Conservation (phyloP, 768 basidiomycete genomes). For the Gelatoporia subvermispora region DNA sequence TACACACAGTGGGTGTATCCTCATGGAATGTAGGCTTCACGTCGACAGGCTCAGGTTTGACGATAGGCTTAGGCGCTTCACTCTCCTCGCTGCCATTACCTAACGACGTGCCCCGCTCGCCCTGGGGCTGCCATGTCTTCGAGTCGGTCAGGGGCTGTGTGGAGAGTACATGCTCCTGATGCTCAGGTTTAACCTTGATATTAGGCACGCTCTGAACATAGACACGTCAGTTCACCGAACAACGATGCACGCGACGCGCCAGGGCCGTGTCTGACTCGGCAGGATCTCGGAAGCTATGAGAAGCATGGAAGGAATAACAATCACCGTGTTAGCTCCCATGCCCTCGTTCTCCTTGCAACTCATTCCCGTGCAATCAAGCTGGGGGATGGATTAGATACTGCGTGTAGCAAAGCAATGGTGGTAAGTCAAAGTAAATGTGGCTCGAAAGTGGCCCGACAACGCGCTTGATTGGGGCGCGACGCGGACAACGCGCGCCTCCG, state of each 20-base stretch:
- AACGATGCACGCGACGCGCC: background rate
- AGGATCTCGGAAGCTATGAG: background rate
- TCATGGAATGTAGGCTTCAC: conserved; percentile 7
- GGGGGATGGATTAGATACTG: background rate
- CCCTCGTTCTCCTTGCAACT: conserved; percentile 15
- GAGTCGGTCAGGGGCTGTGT: background rate
- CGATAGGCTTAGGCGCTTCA: conserved; percentile 6
- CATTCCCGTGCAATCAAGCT: conserved; percentile 11
- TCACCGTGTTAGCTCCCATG: conserved; percentile 1
- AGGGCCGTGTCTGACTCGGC: too few species aligned
- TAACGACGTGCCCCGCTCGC: too few species aligned
- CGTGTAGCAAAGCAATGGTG: too few species aligned
- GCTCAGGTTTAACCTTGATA: conserved; percentile 27
- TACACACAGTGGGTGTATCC: background rate
- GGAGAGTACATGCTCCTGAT: conserved; percentile 19
- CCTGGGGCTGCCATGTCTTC: too few species aligned
- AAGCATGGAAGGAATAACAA: background rate
- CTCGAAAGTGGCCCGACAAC: too few species aligned
- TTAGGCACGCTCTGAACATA: background rate
- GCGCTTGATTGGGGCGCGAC: too few species aligned
- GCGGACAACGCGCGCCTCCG: background rate
- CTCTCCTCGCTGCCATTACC: conserved; percentile 5
- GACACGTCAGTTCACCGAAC: background rate
- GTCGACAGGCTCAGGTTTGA: conserved; percentile 31
- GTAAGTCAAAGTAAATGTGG: background rate